phyloP scores from a whole-genome alignment of 306 rosid genomes.

The Canavalia ensiformis region DNA sequence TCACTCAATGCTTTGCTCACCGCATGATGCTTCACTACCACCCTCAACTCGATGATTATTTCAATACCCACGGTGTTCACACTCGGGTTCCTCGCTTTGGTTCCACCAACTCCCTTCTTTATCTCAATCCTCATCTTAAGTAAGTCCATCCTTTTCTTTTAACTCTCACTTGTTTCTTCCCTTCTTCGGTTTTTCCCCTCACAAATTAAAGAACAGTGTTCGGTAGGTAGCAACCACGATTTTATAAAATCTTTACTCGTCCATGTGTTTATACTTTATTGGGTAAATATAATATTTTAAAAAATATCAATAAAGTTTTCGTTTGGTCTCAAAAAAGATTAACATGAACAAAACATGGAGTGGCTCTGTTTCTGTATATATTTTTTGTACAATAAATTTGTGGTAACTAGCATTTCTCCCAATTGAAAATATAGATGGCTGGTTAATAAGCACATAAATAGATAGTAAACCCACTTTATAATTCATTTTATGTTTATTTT shows the following conservation, averaged over 20 bases:
- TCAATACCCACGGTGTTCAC: slow-evolving; percentile 70
- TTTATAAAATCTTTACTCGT: too few relatives aligned
- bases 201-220: neutral
- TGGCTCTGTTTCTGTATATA: neutral
- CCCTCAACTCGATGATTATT: slow-evolving; percentile 64
- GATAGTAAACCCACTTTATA: too few relatives aligned
- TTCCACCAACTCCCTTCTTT: slow-evolving; percentile 74
- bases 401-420: neutral
- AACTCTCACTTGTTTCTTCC: neutral
- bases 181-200: neutral
- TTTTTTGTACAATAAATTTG: neutral
- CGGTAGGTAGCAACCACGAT: too few relatives aligned
- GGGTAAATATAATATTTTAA: too few relatives aligned
- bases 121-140: slow-evolving; percentile 83
- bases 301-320: too few relatives aligned
- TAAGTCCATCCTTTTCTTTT: slow-evolving; percentile 42
- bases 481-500: too few relatives aligned
- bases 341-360: neutral
- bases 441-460: too few relatives aligned
- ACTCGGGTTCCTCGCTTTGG: slow-evolving; percentile 83
- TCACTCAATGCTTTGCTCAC: slow-evolving; percentile 78
- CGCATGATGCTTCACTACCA: slow-evolving; percentile 86
- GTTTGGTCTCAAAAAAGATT: too few relatives aligned
- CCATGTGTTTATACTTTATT: neutral
- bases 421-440: neutral